Evolutionary conservation across 306 rosid genomes (phyloP).

Genomic region (Echinosophora koreensis): DNA sequence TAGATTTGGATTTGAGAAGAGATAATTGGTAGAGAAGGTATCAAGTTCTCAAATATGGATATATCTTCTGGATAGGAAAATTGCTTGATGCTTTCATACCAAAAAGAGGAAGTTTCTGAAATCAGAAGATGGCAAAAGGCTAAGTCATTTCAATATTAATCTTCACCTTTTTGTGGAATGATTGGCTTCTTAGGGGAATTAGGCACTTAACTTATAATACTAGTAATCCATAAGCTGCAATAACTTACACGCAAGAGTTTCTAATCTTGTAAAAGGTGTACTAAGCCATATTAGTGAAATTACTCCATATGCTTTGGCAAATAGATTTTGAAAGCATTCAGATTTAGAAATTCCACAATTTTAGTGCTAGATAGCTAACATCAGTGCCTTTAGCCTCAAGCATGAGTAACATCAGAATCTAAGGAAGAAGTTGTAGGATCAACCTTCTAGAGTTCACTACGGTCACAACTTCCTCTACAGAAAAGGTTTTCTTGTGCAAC

Average conservation of each 20-base stretch:
- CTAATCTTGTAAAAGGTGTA: conserved; percentile 11
- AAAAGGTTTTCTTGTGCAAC: conserved; percentile 49
- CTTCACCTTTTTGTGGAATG: conserved; percentile 1
- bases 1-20: conserved; percentile 8
- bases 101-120: conserved; percentile 14
- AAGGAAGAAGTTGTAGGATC: neutral
- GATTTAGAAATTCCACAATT: conserved; percentile 4
- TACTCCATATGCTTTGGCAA: conserved; percentile 12
- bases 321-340: conserved; percentile 35
- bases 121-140: conserved; percentile 13
- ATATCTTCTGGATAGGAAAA: conserved; percentile 14
- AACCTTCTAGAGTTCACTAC: conserved; percentile 42
- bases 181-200: conserved; percentile 11
- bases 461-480: conserved; percentile 46
- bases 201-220: conserved; percentile 5
- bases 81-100: conserved; percentile 10
- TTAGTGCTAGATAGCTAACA: neutral
- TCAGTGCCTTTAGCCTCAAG: conserved; percentile 35
- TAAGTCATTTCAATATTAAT: conserved; percentile 38
- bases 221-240: conserved; percentile 13
- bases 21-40: conserved; percentile 30
- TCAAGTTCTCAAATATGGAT: conserved; percentile 32
- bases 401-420: conserved; percentile 17
- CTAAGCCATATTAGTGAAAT: conserved; percentile 5
- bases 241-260: conserved; percentile 26